Evolutionary conservation across 495 filamentous ascomycete species (phyloP).

Genomic region (Lindgomyces ingoldianus): DNA sequence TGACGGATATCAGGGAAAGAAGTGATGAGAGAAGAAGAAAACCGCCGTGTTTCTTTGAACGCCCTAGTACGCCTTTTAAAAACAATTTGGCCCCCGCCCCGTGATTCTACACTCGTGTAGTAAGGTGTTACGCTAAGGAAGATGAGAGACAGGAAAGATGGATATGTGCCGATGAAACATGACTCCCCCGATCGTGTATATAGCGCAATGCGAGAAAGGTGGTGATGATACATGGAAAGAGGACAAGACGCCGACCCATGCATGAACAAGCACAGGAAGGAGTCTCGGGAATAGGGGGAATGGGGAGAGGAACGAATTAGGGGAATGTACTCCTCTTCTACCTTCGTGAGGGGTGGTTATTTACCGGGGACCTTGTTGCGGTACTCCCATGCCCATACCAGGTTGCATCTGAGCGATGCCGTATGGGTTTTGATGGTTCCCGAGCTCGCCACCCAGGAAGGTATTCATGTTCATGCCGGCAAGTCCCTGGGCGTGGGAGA

Average conservation of each 20-base stretch:
- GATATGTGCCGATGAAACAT: no score
- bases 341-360: conserved; percentile 30
- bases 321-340: conserved; percentile 8
- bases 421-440: conserved; percentile 66
- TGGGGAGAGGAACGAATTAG: background rate
- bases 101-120: background rate
- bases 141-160: background rate
- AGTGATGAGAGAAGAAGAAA: background rate
- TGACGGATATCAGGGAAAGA: background rate
- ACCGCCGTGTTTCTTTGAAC: background rate
- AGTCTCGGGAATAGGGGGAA: background rate
- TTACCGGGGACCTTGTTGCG: conserved; percentile 33
- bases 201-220: background rate
- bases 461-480: conserved; percentile 67
- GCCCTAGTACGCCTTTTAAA: background rate
- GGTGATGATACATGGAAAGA: background rate
- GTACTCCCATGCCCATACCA: conserved; percentile 35
- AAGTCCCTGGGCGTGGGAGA: conserved; percentile 84
- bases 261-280: background rate
- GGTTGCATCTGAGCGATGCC: conserved; percentile 60
- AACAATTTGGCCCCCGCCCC: background rate
- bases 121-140: background rate
- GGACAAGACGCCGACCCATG: background rate
- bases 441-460: conserved; percentile 49
- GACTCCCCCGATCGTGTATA: background rate